Evolutionary conservation across 2,329 filamentous ascomycete genomes (phyloP).

Genomic region (Aspergillus eucalypticola): DNA sequence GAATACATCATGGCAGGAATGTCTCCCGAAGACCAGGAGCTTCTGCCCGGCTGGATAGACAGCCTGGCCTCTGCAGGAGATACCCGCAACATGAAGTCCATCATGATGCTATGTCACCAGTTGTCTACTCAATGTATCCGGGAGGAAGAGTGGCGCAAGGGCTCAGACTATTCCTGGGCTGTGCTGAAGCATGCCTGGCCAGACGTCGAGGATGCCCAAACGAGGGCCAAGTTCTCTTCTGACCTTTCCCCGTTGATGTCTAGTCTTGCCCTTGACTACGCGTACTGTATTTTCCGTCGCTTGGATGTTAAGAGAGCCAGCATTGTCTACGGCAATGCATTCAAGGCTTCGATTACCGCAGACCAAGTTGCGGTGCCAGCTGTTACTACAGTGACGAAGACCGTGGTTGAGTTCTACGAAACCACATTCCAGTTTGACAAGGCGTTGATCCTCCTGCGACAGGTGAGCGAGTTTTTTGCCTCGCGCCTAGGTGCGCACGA

Average conservation of each 20-base stretch:
- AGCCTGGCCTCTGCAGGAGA: conserved; percentile 31
- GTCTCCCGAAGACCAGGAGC: conserved; percentile 28
- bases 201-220: conserved; percentile 30
- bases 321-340: conserved; percentile 36
- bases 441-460: conserved; percentile 32
- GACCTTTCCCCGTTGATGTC: conserved; percentile 35
- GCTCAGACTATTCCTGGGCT: conserved; percentile 30
- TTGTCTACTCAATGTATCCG: conserved; percentile 34
- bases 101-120: conserved; percentile 34
- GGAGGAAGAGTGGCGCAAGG: conserved; percentile 34
- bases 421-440: conserved; percentile 40
- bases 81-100: conserved; percentile 25
- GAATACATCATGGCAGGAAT: conserved; percentile 25
- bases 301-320: conserved; percentile 33
- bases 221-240: conserved; percentile 30
- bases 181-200: conserved; percentile 38
- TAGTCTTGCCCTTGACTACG: conserved; percentile 34
- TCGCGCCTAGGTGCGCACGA: conserved; percentile 39
- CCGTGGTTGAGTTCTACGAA: conserved; percentile 40
- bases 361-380: conserved; percentile 35
- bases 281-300: conserved; percentile 37
- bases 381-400: conserved; percentile 35
- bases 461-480: conserved; percentile 35
- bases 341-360: conserved; percentile 33
- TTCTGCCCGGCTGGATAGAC: conserved; percentile 35